Base-by-base conservation (phyloP, 345 rosid species). In the Dipteronia sinensis region DNA sequence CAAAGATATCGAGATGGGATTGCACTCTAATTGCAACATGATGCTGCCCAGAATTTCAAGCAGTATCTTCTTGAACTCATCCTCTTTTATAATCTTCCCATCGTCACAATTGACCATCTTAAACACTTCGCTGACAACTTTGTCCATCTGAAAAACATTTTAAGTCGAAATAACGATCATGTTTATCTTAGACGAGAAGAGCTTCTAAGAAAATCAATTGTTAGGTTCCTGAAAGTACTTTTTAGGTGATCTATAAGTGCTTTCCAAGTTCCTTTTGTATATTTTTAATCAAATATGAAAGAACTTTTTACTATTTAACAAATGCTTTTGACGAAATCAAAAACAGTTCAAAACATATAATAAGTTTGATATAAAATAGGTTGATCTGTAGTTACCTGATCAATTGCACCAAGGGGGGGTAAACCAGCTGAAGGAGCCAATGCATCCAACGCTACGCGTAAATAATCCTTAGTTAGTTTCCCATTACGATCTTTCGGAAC, bases 341-440 rank as follows among this genome's bases (percentile, higher is more conserved):
- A 53, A 16, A 16, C 20, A 53, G 20, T 15, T 53, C n/a, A 12
- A 16, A 53, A 53, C 58, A 59, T 59, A 7, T 59, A 9, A n/a
- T 59, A 59, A 65, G 72, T 53, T 7, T 31, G 25, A 67, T 44
- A 7, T 34, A 5, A 34, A 34, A 67, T 58, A 34, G 16, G 62
- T 20, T 69, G n/a, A 25, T 25, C 9, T 31, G 42, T 22, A 15
- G 15, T 2, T 23, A 92, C 97, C 98, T 91, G 89, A 15, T 88
- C 85, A 34, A 96, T 79, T 69, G 94, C 97, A 73, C 98, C 97
- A 23, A 92, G 20, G 59, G 99, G 99, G 68, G 98, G 98, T 79
- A 96, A 81, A 71, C 84, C 86, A 1, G 99, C 98, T 1, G 91
- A 85, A 25, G 98, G 89, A 79, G 93, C 94, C 76, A 94, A 67